Evolutionary conservation across 352 stramenopile genomes (phyloP), one percentile per base, ranked within the genome.

Genomic region (Halophytophthora polymorphica): DNA sequence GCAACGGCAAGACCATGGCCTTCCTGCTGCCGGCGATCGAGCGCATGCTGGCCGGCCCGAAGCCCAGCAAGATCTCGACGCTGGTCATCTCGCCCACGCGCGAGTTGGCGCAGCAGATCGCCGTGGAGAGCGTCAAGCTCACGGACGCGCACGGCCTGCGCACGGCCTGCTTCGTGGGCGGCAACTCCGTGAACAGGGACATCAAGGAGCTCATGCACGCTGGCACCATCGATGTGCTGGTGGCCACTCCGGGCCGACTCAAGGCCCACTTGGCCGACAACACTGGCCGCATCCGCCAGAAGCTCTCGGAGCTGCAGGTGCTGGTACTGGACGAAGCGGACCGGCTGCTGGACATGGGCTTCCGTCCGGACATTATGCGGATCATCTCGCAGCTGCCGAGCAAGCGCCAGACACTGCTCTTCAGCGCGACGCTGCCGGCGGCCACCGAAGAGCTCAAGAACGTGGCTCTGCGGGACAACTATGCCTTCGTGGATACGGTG

Each of bases 241-340:
- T 99, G 28, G 93, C 93, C 21, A 99, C 96, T 17, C 97, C 97
- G 10, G 97, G 97, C 29, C 76, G 97, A 57, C 76, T 99, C 18
- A 69, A 98, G 14, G 97, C 98, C 76, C 96, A 98, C 63, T 62
- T 99, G 19, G 75, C 90, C 44, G 97, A 98, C 59, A 69, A 88
- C 61, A 96, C 89, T 19, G 93, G 85, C 40, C 79, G 86, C 23
- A 93, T 98, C 46, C 67, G 79, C n/a, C 52, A 58, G 29, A 79
- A 71, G 44, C 49, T 89, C n/a, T 53, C 62, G 31, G 73, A 83
- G 44, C 49, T 73, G 3, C 53, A 69, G 18, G 66, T 85, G 35
- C 64, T 96, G 14, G 70, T 96, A 33, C 66, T 99, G 28, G 96
- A 99, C 66, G 97, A 99, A 78, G 94, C 90, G 0, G 97, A 99